Base-by-base conservation (phyloP, 257 asterid genomes). In the Fraxinus excelsior region DNA sequence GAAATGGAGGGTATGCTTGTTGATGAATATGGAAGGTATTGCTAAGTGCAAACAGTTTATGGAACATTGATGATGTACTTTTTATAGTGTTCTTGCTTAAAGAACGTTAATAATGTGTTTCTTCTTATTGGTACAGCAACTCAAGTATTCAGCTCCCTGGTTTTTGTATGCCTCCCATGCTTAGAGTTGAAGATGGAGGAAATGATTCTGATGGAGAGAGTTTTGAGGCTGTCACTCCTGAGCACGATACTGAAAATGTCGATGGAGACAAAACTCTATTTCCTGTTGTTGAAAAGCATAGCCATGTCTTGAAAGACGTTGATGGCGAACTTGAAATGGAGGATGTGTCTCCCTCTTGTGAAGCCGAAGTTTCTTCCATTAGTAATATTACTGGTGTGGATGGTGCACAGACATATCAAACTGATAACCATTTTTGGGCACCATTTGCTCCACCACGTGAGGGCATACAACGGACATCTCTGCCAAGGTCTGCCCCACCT, bases 321-420 rank as follows among this genome's bases (percentile, higher is more conserved):
- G 98, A 94, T 49, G 98, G 97, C 44, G 98, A 94, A 80, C 96
- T 94, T 80, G 98, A 94, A 87, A 94, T 94, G 98, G 98, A 94
- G 83, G 98, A 94, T 82, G 94, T 94, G 81, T 89, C 96, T 77
- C 97, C 98, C 34, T 78, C 84, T 74, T 84, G 86, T 74, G 92
- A 86, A 62, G 86, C 79, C 31, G 89, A 83, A 77, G 83, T 74
- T 76, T 72, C 88, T 80, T 83, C 90, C 73, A 77, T 82, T 18
- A 78, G 86, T 80, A 78, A 82, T 70, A 46, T 73, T 66, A 29
- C 82, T 38, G 87, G 79, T 73, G 79, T 78, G 18, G 84, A 82
- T 44, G 76, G 68, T 76, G 81, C 77, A 19, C 88, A 76, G 53
- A 74, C 75, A 31, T 74, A 78, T 62, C 85, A 73, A 73, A 35